Conservation (phyloP, 768 basidiomycete genomes). For the Pleurotus eryngii region DNA sequence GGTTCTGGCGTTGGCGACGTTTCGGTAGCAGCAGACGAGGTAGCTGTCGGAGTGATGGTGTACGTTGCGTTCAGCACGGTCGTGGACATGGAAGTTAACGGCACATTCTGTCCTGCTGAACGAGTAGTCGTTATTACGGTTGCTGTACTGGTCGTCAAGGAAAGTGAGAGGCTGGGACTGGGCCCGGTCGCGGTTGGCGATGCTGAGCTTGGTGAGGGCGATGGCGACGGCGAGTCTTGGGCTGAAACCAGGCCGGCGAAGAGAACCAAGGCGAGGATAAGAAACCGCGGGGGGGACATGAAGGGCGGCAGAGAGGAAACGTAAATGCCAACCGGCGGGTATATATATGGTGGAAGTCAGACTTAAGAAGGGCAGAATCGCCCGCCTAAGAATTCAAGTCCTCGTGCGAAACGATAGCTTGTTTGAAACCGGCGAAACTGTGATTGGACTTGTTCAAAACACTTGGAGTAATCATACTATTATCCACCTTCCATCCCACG, state of each 20-base stretch:
- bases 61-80: conserved; percentile 60
- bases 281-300: conserved; percentile 6
- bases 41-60: conserved; percentile 40
- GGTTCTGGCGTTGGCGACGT: conserved; percentile 42
- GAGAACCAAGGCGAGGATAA: conserved; percentile 15
- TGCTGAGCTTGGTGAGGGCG: conserved; percentile 18
- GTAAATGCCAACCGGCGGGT: conserved; percentile 13
- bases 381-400: conserved; percentile 10
- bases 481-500: conserved; percentile 12
- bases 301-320: conserved; percentile 17
- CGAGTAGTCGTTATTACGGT: conserved; percentile 45
- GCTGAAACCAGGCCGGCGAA: conserved; percentile 26
- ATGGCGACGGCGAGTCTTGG: conserved; percentile 25
- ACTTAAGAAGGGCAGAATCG: conserved; percentile 9
- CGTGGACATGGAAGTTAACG: conserved; percentile 55
- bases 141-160: conserved; percentile 51
- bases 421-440: background rate
- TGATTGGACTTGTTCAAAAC: background rate
- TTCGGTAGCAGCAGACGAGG: conserved; percentile 39
- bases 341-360: conserved; percentile 13
- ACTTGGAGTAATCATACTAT: conserved; percentile 10
- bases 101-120: conserved; percentile 45
- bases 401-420: conserved; percentile 7
- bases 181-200: conserved; percentile 19
- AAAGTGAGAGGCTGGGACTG: conserved; percentile 43